Base-by-base conservation (phyloP, 1,284 basidiomycete species). In the Wallemia hederae region DNA sequence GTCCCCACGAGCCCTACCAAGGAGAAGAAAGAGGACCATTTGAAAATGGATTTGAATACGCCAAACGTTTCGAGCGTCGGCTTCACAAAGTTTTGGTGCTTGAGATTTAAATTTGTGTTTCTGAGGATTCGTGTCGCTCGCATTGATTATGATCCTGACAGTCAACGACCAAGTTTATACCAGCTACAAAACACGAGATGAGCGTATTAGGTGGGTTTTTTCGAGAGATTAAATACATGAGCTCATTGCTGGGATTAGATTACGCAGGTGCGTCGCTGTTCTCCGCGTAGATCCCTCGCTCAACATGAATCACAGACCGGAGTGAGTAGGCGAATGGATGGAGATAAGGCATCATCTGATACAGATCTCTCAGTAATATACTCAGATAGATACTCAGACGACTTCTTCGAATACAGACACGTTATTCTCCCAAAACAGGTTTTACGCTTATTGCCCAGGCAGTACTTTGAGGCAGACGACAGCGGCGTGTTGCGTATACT, bases 391-490 rank as follows among this genome's bases (percentile, higher is more conserved):
- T 74, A 74, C 67, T 72, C 70, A 15, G 74, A 76, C 65, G 73
- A 74, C 63, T 66, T 70, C 26, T 76, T 70, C 68, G 74, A 76
- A 63, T 94, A 94, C 71, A 83, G 88, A 64, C 88, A 91, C 71
- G 88, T 92, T 65, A 89, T 87, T 65, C 74, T 91, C 28, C 88
- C 88, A 17, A 90, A 89, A 69, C 84, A 83, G 61, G 79, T 91
- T 66, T 76, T 83, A 69, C 86, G 88, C 72, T 75, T 87, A 72
- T 77, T 90, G 58, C 86, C 87, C n/a, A n/a, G 66, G 68, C 70
- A 74, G 57, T 76, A 72, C 65, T 84, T 80, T 66, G 74, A 77
- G 34, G 70, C 71, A 1, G 82, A 90, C 65, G 78, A 85, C 64
- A 76, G 78, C 27, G 85, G 85, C 3, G 80, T 83, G 2, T 76